These are phyloP conservation scores for Neohortaea acidophila DNA, from an alignment of 495 filamentous ascomycete species.

Conservation along the genomic window DNA sequence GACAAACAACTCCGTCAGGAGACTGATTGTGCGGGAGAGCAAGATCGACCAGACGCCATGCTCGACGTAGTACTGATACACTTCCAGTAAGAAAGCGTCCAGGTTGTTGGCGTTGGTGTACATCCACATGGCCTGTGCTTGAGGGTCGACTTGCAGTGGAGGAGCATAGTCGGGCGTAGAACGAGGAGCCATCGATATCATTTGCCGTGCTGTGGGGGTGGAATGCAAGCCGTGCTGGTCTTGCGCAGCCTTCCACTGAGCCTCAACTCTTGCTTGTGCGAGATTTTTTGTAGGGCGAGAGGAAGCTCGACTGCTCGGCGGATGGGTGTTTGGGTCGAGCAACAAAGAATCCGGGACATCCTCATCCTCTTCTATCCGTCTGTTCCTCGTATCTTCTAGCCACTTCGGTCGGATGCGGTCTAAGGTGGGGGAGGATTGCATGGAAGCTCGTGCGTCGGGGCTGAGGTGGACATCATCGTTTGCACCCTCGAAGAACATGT, in stretches of 20 bases:
- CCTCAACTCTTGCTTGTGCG: conserved; percentile 35
- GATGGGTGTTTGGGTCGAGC: conserved; percentile 41
- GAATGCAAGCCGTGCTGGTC: conserved; percentile 45
- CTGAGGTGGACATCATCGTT: conserved; percentile 3
- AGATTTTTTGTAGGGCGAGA: not conserved
- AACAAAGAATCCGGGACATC: conserved; percentile 84
- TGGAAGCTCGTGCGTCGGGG: not conserved
- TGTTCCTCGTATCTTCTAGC: conserved; percentile 2
- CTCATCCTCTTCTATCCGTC: conserved; percentile 51
- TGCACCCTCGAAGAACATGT: conserved; percentile 4
- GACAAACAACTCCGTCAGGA: conserved; percentile 69
- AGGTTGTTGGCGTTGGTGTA: conserved; percentile 90
- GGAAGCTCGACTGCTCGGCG: conserved; percentile 15
- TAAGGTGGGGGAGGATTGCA: not conserved
- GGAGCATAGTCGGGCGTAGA: not conserved
- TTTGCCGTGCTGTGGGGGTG: conserved; percentile 23
- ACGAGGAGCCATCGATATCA: conserved; percentile 3
- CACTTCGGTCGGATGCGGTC: conserved; percentile 8
- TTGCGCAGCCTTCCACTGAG: conserved; percentile 54
- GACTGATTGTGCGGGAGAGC: conserved; percentile 49
- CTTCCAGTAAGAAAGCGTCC: conserved; percentile 77
- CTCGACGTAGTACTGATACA: conserved; percentile 78
- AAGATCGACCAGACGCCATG: conserved; percentile 84
- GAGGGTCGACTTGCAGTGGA: conserved; percentile 36
- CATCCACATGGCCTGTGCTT: conserved; percentile 80